Conservation (phyloP, 768 basidiomycete genomes). For the Boletus subparvulus region DNA sequence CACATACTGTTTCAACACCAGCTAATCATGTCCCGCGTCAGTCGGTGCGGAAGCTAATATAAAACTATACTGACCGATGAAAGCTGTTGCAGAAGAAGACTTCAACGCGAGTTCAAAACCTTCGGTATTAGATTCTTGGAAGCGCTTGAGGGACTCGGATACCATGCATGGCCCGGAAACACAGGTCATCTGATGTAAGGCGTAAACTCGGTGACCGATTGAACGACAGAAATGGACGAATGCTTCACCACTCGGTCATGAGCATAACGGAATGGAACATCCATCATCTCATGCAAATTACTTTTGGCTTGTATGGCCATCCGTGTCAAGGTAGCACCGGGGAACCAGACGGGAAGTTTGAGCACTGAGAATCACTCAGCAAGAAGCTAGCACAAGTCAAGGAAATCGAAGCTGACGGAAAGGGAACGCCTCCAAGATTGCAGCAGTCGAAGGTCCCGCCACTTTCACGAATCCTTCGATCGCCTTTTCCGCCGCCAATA, state of each 20-base stretch:
- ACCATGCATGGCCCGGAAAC: slow-evolving; percentile 30
- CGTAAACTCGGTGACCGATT: not conserved
- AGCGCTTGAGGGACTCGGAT: slow-evolving; percentile 29
- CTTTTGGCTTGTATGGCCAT: slow-evolving; percentile 31
- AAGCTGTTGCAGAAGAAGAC: slow-evolving; percentile 32
- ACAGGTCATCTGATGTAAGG: slow-evolving; percentile 14
- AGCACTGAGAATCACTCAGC: slow-evolving; percentile 25
- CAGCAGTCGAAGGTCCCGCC: slow-evolving; percentile 26
- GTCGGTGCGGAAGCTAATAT: not conserved
- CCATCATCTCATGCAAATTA: slow-evolving; percentile 29
- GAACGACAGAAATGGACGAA: not conserved
- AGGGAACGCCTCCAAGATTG: slow-evolving; percentile 31
- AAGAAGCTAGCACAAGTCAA: not conserved
- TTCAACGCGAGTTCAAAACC: slow-evolving; percentile 30
- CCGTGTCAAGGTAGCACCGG: slow-evolving; percentile 34
- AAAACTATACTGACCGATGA: slow-evolving; percentile 25
- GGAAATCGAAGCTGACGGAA: slow-evolving; percentile 27
- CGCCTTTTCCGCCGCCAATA: slow-evolving; percentile 31
- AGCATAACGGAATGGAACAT: slow-evolving; percentile 32
- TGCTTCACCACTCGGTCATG: slow-evolving; percentile 23
- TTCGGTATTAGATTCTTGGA: slow-evolving; percentile 15
- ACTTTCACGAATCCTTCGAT: slow-evolving; percentile 27
- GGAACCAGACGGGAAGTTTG: slow-evolving; percentile 35
- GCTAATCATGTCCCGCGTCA: slow-evolving; percentile 17
- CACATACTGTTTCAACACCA: slow-evolving; percentile 32